A percentile compares a stretch with the other conserved stretches of the same genome.
phyloP scores from a whole-genome alignment of 139 green algal species.

The Haematococcus lacustris region DNA sequence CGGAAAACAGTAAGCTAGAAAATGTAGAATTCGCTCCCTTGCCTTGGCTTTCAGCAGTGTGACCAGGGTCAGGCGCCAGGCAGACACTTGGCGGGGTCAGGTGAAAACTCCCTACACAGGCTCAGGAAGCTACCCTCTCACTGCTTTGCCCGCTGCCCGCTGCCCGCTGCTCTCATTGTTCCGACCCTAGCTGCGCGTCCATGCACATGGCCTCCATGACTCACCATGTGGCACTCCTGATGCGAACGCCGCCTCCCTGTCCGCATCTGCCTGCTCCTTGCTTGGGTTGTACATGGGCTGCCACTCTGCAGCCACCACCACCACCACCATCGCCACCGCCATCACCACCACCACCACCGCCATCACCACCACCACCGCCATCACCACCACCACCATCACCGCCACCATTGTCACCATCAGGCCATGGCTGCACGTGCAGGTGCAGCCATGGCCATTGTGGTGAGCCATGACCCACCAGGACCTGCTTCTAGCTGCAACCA shows the following conservation, averaged over 20 bases:
- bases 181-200: neutral
- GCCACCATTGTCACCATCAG: too few species aligned
- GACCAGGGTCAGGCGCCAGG: neutral
- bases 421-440: too few species aligned
- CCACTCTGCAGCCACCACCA: constrained; percentile 86
- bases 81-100: neutral
- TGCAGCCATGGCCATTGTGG: too few species aligned
- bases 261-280: constrained; percentile 69
- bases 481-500: too few species aligned
- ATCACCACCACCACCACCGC: too few species aligned
- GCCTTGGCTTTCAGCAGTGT: neutral
- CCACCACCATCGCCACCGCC: too few species aligned
- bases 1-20: too few species aligned
- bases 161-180: neutral
- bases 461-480: too few species aligned
- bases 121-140: neutral
- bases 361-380: too few species aligned
- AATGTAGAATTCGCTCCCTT: too few species aligned
- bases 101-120: neutral
- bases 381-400: too few species aligned
- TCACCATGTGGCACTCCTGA: constrained; percentile 73
- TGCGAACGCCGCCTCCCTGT: constrained; percentile 65
- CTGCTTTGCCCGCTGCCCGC: neutral
- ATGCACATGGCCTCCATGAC: neutral
- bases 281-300: constrained; percentile 75